Evolutionary conservation across 2,329 filamentous ascomycete genomes (phyloP), one percentile per base, ranked within the genome.

Genomic region (Fusarium gaditjirri): DNA sequence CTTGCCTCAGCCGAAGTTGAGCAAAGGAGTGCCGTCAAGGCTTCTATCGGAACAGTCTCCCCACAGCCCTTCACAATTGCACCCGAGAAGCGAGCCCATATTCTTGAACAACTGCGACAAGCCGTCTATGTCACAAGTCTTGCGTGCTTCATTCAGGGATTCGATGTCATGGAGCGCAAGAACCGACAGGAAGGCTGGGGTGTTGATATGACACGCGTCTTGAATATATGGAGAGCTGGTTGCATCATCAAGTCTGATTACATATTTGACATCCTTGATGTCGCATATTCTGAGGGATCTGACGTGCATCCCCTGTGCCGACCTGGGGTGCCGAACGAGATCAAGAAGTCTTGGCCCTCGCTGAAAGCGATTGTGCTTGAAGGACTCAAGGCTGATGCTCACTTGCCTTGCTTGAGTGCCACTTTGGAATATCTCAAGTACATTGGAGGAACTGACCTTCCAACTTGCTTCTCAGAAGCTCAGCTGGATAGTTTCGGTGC

Each of bases 211-310:
- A 76, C 78, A 19, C 81, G 84, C 33, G 83, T 89, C 6, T 81
- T 89, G 50, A 84, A 88, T 75, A 90, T 93, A 71, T 93, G 91
- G 91, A 86, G 90, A 5, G 89, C 85, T 1, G 91, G 92, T 12
- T 93, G 91, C 79, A 93, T 93, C 78, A 93, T 93, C 76, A 88
- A 91, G 75, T 86, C 88, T 2, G 90, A 92, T 71, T 85, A 88
- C 72, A 90, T 93, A 66, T 86, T 87, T 6, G 86, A 90, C 55
- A 78, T 93, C 35, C 83, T 93, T 5, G 82, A 84, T 10, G 79
- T 80, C 0, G 81, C 87, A 52, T 86, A 82, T 64, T 65, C 78
- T 10, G 74, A 78, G 3, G 78, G 83, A 17, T 77, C 80, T 53
- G 79, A 83, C 81, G 23, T 91, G 11, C 62, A 69, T 5, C 50